Base-by-base conservation (phyloP, 148 eudicot species). In the Fallopia convolvulus region DNA sequence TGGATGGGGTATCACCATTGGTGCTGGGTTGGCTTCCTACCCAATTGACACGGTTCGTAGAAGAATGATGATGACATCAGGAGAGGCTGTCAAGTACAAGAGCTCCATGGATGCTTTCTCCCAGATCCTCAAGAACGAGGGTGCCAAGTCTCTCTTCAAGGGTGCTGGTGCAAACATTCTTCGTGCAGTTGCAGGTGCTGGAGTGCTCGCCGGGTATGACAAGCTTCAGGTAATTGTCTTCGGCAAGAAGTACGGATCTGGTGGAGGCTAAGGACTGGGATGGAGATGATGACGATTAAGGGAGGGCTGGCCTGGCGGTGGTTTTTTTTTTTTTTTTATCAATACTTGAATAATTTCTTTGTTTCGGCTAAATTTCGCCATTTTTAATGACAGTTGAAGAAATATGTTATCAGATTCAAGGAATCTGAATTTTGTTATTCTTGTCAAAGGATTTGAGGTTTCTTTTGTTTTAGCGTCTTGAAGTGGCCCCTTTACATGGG, bases 51-150 rank as follows among this genome's bases (percentile, higher is more conserved):
- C 39, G 4, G 39, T 36, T 36, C 39, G 39, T 2, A 36, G 39
- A 36, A 36, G 39, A 36, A 36, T 36, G 39, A 36, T 36, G 39
- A 36, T 36, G 39, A 36, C 39, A 36, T 36, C 39, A 36, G 39
- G 39, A 36, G 39, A 36, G 39, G 39, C 39, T 36, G 39, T 36
- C 39, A 36, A 36, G 39, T 36, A 36, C 39, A 36, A 36, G 39
- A 36, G 39, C 39, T 36, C 39, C 39, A 36, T 36, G 39, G 39
- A 36, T 68, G 85, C 82, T 3, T 75, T 75, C 56, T 6, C 8
- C 39, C 77, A 52, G 47, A 75, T 75, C 21, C 18, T 55, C 68
- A 75, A 75, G 68, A 55, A 55, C 30, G 77, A 75, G 15, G 77
- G 77, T 6, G 33, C 36, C 66, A 30, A 9, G 55, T 75, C 77